Conservation (phyloP, 2,329 filamentous ascomycete species). For the Dactylellina leptospora region DNA sequence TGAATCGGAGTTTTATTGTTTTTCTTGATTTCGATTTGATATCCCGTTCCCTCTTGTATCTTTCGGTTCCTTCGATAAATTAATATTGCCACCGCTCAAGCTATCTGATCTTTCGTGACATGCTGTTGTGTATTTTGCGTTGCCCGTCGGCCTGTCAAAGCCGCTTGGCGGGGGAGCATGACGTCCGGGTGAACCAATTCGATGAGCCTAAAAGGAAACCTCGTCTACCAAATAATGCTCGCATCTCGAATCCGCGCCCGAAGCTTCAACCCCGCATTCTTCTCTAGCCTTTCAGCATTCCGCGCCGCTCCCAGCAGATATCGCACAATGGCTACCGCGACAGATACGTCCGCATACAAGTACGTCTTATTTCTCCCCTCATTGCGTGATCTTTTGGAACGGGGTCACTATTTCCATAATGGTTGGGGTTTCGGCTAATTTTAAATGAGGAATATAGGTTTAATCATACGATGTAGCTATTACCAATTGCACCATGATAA, state of each 20-base stretch:
- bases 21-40: too few relatives aligned
- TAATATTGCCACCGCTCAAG: not conserved
- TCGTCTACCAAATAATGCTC: slow-evolving; percentile 16
- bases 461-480: slow-evolving; percentile 56
- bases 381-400: too few relatives aligned
- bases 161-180: not conserved
- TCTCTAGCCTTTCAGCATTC: not conserved
- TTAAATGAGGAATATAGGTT: slow-evolving; percentile 14
- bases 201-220: not conserved
- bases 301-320: slow-evolving; percentile 17
- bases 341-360: slow-evolving; percentile 71
- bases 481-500: not conserved
- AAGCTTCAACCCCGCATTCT: slow-evolving; percentile 18
- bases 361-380: slow-evolving; percentile 66
- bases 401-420: not conserved
- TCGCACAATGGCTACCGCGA: slow-evolving; percentile 65
- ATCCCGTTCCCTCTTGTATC: too few relatives aligned
- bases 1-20: too few relatives aligned
- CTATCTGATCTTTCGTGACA: not conserved
- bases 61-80: not conserved
- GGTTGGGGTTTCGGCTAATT: slow-evolving; percentile 30
- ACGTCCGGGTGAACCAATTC: not conserved
- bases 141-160: not conserved
- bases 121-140: slow-evolving; percentile 12
- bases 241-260: slow-evolving; percentile 24